Evolutionary conservation across 2,329 filamentous ascomycete genomes (phyloP), one percentile per base, ranked within the genome.

Genomic region (Exophiala spinifera): DNA sequence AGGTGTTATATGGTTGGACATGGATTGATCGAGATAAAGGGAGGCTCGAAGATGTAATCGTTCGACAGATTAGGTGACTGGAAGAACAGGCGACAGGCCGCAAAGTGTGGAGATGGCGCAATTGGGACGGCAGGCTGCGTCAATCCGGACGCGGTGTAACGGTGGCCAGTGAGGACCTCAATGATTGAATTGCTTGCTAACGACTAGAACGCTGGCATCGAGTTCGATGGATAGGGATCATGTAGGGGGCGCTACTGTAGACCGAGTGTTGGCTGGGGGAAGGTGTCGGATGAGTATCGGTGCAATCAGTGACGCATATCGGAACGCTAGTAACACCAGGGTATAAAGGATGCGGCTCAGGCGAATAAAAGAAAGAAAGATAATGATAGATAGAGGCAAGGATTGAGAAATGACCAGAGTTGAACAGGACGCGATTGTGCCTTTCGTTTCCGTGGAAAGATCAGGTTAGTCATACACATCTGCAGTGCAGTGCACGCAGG

Each of bases 1-100:
- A 43, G 66, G 57, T 43, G 67, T 67, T 46, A 69, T 61, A 54
- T 64, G 55, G 65, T 70, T 69, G 63, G 64, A 67, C 69, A 72
- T 72, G 66, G 56, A 57, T 54, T 53, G 37, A 51, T 52, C 48
- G 51, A 50, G 50, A 59, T 50, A 58, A 53, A 47, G 45, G 53
- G 39, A 49, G 39, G 49, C 25, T 46, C 19, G 20, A n/a, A 39
- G 39, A 21, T 19, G 20, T 43, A 31, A 25, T 31, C 39, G 42
- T 36, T 49, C 28, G 46, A 51, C 54, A 36, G 45, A 42, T 31
- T 36, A 47, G 55, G 48, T 58, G 53, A 49, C 19, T 51, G 48
- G 50, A 44, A 42, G 36, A 51, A 46, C 40, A 59, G 50, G 44
- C 46, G 55, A 50, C 59, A 63, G 56, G 59, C 28, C 49, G 54